Base-by-base conservation (phyloP, 140 eudicot genomes). In the Bidens hawaiensis region DNA sequence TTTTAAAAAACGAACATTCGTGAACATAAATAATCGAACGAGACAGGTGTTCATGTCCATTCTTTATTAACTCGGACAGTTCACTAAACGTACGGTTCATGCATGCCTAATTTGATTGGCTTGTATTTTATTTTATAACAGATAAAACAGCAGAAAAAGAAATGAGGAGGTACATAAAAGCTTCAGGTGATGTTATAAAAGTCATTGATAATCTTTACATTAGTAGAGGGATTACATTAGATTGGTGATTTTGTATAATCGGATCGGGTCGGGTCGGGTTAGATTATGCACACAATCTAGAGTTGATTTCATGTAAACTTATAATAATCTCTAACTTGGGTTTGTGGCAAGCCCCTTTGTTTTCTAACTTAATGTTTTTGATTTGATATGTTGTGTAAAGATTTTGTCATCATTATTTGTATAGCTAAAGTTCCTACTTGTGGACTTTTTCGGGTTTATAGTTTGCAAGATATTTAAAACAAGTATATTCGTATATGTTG, bases 141-240 rank as follows among this genome's bases (percentile, higher is more conserved):
- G 97, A 81, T 69, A 81, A 81, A 66, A 73, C 97, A 6, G 93
- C 95, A 11, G 93, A 81, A 67, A 83, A 52, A 67, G 86, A 84
- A 61, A 86, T 89, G 97, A 79, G 71, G 65, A 81, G 97, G 78
- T 89, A 83, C 74, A 83, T 89, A 28, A 67, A 79, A 21, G 95
- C 97, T 46, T 80, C 87, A 10, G 61, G 24, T 50, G 87, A 94
- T 16, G 73, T 83, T 62, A 86, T 89, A 64, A 78, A 89, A 62
- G 76, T 78, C 73, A 81, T 89, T 41, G 97, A 89, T 66, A 74
- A 77, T 50, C 86, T 86, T 24, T 89, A 83, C 67, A 69, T 79
- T 49, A 36, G 73, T 11, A 72, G 97, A 70, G 69, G 81, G 50
- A 85, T 89, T 75, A 70, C 31, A 57, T 77, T 89, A 77, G 97